Base-by-base conservation (phyloP, 2,329 filamentous ascomycete genomes). In the Phaeosphaeria sp. region DNA sequence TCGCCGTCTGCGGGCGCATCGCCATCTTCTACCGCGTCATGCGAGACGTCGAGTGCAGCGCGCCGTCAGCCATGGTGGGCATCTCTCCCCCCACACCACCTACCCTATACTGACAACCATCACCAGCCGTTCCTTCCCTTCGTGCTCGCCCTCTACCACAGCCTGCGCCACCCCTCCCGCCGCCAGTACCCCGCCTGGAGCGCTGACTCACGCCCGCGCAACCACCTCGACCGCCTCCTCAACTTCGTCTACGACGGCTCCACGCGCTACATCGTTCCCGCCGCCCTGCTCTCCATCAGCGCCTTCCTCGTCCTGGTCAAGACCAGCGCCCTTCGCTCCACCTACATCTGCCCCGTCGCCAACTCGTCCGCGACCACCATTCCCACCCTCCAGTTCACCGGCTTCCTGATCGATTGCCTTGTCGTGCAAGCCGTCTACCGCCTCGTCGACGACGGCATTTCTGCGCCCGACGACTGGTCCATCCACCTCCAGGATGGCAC, bases 261-360 rank as follows among this genome's bases (percentile, higher is more conserved):
- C 17, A 72, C 73, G 9, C 71, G 73, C 55, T 74, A 74, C 60
- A 68, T 76, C 22, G 50, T 73, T n/a, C 71, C 73, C 18, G 63
- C 71, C 13, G 39, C 69, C 18, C 55, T 75, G 56, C 68, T 74
- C 17, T 67, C 69, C 50, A 65, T 74, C 49, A 72, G 68, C 61
- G 68, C 64, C 60, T 73, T 74, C 60, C 67, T 73, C 25, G 63
- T 68, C 51, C 60, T 65, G 44, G 57, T 69, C 63, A 70, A 69
- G 57, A 68, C 70, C n/a, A 70, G 61, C 58, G 25, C 64, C 9
- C 49, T 74, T 47, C 69, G 65, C 15, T 74, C 73, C 22, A 73
- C 70, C 4, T 75, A 72, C 62, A 73, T 75, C 48, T 75, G 73
- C 53, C 68, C 73, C 22, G 55, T 66, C 33, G 63, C 66, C 8